Percentiles rank a stretch among this genome's conserved stretches.
These are phyloP conservation scores for Ophidiomyces ophidiicola DNA, from an alignment of 2,329 filamentous ascomycete genomes.

Conservation along the genomic window DNA sequence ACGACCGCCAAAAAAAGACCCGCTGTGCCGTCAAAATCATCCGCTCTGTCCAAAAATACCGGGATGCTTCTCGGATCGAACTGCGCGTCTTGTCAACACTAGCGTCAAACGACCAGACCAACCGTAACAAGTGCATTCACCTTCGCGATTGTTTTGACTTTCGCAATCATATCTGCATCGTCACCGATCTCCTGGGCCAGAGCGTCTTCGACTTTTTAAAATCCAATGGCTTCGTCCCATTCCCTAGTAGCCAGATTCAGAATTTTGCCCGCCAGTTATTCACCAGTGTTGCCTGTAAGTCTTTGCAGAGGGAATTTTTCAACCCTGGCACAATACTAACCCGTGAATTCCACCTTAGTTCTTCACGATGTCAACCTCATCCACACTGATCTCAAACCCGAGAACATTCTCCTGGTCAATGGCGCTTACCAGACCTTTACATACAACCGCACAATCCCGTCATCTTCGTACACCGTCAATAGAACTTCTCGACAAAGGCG, in stretches of 20 bases:
- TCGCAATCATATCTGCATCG: slow-evolving; percentile 86
- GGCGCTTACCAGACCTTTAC: slow-evolving; percentile 56
- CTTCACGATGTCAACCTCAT: slow-evolving; percentile 95
- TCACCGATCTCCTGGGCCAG: slow-evolving; percentile 68
- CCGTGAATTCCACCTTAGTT: slow-evolving; percentile 44
- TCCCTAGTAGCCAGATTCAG: slow-evolving; percentile 96
- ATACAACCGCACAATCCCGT: slow-evolving; percentile 55
- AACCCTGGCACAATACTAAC: too few relatives aligned
- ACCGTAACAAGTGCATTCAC: slow-evolving; percentile 94
- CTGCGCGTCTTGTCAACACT: slow-evolving; percentile 83
- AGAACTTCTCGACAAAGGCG: slow-evolving; percentile 50
- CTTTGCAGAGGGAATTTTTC: too few relatives aligned
- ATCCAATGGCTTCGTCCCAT: slow-evolving; percentile 86
- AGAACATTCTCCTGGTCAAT: slow-evolving; percentile 55
- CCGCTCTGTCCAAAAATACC: slow-evolving; percentile 93
- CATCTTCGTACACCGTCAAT: slow-evolving; percentile 47
- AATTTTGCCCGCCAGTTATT: slow-evolving; percentile 90
- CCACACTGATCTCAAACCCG: slow-evolving; percentile 66
- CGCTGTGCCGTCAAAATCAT: slow-evolving; percentile 98
- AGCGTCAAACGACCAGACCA: slow-evolving; percentile 78
- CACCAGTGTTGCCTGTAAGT: slow-evolving; percentile 94
- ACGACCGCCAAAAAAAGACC: slow-evolving; percentile 60
- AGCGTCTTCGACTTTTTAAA: slow-evolving; percentile 98
- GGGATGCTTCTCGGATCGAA: slow-evolving; percentile 90
- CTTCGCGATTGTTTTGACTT: slow-evolving; percentile 95